Conservation (phyloP, 2,329 filamentous ascomycete genomes). For the Diaporthe nobilis region DNA sequence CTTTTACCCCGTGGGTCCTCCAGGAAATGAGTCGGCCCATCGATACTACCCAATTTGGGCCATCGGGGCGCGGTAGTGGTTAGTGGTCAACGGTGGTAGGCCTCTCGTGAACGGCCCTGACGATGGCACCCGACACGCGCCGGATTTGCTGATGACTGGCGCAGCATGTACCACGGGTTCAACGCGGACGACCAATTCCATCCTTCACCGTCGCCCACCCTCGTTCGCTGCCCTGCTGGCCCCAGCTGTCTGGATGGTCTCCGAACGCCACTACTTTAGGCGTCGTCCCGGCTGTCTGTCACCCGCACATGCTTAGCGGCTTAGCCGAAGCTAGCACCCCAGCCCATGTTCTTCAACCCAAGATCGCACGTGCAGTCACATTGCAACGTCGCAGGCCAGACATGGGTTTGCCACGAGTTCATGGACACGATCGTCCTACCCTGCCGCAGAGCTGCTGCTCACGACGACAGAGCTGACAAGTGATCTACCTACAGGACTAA, state of each 20-base stretch:
- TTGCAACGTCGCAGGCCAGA: conserved; percentile 24
- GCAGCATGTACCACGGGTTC: background rate
- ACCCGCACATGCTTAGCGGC: conserved; percentile 23
- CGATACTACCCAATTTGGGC: conserved; percentile 6
- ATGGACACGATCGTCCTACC: background rate
- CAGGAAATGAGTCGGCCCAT: conserved; percentile 22
- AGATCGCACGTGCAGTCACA: conserved; percentile 9
- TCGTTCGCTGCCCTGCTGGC: conserved; percentile 16
- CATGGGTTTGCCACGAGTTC: background rate
- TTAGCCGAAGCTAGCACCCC: conserved; percentile 27
- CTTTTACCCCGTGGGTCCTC: conserved; percentile 32
- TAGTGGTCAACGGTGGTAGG: conserved; percentile 1
- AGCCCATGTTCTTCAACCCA: conserved; percentile 2
- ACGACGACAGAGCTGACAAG: background rate
- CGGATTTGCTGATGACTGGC: background rate
- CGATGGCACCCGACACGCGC: background rate
- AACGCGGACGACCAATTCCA: background rate
- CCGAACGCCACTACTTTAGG: conserved; percentile 8
- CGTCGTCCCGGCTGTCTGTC: conserved; percentile 32
- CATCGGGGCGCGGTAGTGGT: background rate
- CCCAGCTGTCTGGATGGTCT: conserved; percentile 22
- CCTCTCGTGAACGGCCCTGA: background rate
- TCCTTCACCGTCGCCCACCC: background rate
- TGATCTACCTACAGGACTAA: background rate
- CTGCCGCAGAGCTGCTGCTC: background rate